Conservation (phyloP, 352 stramenopile genomes). For the Thraustochytrium striatum region DNA sequence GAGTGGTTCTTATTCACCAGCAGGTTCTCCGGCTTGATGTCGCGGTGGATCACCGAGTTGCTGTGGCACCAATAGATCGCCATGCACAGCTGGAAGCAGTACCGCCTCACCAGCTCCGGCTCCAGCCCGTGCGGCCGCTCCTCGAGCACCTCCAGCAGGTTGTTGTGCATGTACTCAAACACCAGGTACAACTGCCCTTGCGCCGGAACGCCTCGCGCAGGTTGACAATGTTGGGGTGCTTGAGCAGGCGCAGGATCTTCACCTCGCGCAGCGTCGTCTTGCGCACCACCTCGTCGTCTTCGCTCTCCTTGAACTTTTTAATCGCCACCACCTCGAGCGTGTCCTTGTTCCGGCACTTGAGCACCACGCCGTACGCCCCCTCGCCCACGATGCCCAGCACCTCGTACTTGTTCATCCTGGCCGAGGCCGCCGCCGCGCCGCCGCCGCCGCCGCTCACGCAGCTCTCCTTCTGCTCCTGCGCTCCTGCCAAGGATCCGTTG, state of each 20-base stretch:
- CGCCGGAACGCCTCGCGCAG: conserved; percentile 65
- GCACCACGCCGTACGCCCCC: conserved; percentile 72
- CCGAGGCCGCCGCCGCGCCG: too few relatives aligned
- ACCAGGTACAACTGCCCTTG: conserved; percentile 66
- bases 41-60: conserved; percentile 76
- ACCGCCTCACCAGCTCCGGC: conserved; percentile 57
- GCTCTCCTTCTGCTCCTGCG: too few relatives aligned
- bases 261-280: conserved; percentile 85
- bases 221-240: conserved; percentile 65
- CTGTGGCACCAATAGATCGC: conserved; percentile 67
- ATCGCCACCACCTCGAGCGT: conserved; percentile 64
- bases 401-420: conserved; percentile 89
- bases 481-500: too few relatives aligned
- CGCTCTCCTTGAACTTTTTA: conserved; percentile 80
- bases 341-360: conserved; percentile 58
- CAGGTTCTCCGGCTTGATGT: conserved; percentile 94
- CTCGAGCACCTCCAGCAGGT: too few relatives aligned
- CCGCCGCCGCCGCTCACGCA: too few relatives aligned
- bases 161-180: conserved; percentile 69
- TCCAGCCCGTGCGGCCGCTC: conserved; percentile 74
- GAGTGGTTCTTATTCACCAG: conserved; percentile 64
- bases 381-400: conserved; percentile 85
- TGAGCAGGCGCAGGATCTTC: conserved; percentile 61
- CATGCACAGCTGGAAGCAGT: conserved; percentile 66
- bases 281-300: conserved; percentile 79